phyloP scores from a whole-genome alignment of 192 early-diverging fungal species.

The Gamsiella multidivaricata region DNA sequence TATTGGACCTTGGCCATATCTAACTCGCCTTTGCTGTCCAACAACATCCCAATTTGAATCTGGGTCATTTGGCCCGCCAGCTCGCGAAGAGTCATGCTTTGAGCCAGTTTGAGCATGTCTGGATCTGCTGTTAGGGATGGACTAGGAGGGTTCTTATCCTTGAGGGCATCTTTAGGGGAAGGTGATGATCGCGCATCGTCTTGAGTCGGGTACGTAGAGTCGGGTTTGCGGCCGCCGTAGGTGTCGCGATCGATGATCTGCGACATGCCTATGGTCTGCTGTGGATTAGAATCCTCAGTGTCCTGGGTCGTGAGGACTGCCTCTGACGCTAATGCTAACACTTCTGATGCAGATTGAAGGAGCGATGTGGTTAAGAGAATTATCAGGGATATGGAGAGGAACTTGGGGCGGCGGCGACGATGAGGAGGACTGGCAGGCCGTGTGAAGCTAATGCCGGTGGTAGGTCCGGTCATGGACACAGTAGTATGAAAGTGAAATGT shows the following conservation, averaged over 20 bases:
- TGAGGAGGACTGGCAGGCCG: too few species aligned
- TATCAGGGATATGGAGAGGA: background rate
- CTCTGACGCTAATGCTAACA: too few species aligned
- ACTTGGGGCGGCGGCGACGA: background rate
- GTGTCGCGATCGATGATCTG: constrained; percentile 33
- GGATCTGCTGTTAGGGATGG: constrained; percentile 53
- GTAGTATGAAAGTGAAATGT: too few species aligned
- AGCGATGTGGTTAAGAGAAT: background rate
- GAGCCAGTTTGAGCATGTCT: constrained; percentile 59
- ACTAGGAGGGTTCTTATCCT: background rate
- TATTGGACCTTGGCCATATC: constrained; percentile 63
- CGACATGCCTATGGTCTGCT: background rate
- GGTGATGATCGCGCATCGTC: background rate
- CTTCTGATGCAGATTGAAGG: too few species aligned
- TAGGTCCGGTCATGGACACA: too few species aligned
- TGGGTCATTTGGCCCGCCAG: constrained; percentile 79
- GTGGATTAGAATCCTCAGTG: too few species aligned
- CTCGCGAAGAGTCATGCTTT: constrained; percentile 60
- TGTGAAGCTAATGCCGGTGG: too few species aligned
- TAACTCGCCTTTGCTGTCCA: constrained; percentile 63
- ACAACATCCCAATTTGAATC: constrained; percentile 66
- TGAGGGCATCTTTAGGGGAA: background rate
- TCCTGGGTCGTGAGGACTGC: too few species aligned
- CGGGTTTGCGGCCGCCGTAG: constrained; percentile 10
- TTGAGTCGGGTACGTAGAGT: constrained; percentile 5